These are phyloP conservation scores for Sugiyamaella mastotermitis DNA, from an alignment of 805 yeast species.

Conservation along the genomic window DNA sequence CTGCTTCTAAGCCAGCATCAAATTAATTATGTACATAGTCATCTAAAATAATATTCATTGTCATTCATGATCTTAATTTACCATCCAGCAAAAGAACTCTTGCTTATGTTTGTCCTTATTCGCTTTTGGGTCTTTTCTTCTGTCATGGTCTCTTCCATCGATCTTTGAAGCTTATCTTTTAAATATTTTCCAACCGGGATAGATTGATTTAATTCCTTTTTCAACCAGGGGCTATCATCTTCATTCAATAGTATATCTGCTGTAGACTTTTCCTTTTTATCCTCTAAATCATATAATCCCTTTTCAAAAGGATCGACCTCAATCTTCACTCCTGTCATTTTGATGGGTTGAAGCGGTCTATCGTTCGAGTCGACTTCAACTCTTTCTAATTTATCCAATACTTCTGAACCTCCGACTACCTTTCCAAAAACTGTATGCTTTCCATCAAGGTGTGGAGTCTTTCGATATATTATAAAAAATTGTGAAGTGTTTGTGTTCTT, in stretches of 20 bases:
- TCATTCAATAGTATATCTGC: slow-evolving; percentile 3
- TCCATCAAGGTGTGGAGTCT: slow-evolving; percentile 68
- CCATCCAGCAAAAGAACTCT: slow-evolving; percentile 23
- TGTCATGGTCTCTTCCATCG: slow-evolving; percentile 1
- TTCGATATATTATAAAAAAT: slow-evolving; percentile 65
- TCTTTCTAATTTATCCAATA: slow-evolving; percentile 53
- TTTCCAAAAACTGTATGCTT: slow-evolving; percentile 75
- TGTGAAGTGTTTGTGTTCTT: slow-evolving; percentile 91
- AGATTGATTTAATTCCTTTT: slow-evolving; percentile 6
- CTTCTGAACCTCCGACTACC: slow-evolving; percentile 36
- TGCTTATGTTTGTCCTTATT: slow-evolving; percentile 14
- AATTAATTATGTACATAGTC: not conserved
- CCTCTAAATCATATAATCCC: slow-evolving; percentile 5
- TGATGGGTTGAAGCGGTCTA: slow-evolving; percentile 41
- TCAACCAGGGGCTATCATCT: slow-evolving; percentile 23
- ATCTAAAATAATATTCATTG: too few species aligned
- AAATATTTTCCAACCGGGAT: slow-evolving; percentile 21
- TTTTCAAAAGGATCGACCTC: slow-evolving; percentile 20
- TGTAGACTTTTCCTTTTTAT: slow-evolving; percentile 2
- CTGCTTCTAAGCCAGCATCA: not conserved
- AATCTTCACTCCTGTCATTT: slow-evolving; percentile 27
- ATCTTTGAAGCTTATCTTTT: too few species aligned
- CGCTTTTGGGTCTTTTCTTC: slow-evolving; percentile 12
- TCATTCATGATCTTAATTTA: slow-evolving; percentile 3
- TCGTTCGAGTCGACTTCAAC: slow-evolving; percentile 40